Evolutionary conservation across 768 basidiomycete genomes (phyloP), one percentile per base, ranked within the genome.

Genomic region (Termitomyces sp.): DNA sequence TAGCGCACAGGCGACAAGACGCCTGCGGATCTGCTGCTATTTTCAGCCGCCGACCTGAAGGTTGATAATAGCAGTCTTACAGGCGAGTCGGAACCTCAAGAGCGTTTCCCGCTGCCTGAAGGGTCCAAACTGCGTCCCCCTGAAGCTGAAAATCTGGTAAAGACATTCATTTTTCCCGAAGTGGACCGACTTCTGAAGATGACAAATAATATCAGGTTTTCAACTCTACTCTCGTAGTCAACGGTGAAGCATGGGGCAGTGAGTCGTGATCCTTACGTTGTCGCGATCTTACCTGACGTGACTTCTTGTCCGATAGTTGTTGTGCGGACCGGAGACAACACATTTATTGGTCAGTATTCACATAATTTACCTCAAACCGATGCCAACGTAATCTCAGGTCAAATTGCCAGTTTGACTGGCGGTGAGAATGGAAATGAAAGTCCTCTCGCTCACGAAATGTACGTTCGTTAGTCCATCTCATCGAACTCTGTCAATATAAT

Each of bases 181-280:
- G 15, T 29, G n/a, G 12, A 29, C 20, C 9, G 18, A 51, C 54
- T 10, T 34, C 26, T 28, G 29, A 28, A 51, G 60, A 26, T 47
- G 33, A 46, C 37, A 34, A n/a, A 55, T 50, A 31, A 26, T 49
- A 52, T 33, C 2, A 87, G 85, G 77, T 81, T n/a, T 88, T 87
- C 70, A 87, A 87, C 63, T 86, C 85, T 5, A 87, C 86, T 4
- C 72, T 87, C 12, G 70, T 86, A 12, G 82, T 88, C 57, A 87
- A 86, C 62, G 86, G 86, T n/a, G 85, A 88, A 74, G 86, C 72
- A 57, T 87, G 83, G 80, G 85, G 85, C 57, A 67, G 85, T 85
- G 64, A 65, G 81, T 73, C 44, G 1, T 42, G 13, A 42, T 24
- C 7, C 39, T n/a, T 33, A 16, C 49, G n/a, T n/a, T n/a, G n/a